These are phyloP conservation scores for Miscanthus lutarioriparius DNA, from an alignment of 176 grass and related monocot species.

Conservation along the genomic window DNA sequence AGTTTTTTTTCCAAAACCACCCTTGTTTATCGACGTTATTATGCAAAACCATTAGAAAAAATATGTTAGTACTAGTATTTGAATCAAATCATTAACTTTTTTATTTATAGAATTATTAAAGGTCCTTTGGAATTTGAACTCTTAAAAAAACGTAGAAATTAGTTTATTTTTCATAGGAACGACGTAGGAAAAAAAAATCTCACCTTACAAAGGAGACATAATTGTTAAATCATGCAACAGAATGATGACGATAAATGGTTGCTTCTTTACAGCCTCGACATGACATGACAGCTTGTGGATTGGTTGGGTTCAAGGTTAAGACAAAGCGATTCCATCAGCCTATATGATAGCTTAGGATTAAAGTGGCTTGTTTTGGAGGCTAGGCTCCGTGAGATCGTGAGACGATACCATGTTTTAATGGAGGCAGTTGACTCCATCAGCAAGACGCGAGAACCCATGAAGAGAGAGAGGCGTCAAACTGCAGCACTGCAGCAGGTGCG, in stretches of 20 bases:
- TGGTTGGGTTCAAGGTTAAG: not conserved
- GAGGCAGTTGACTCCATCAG: not conserved
- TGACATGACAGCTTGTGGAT: not conserved
- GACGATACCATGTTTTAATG: not conserved
- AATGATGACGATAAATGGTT: not conserved
- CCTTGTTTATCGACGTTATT: not conserved
- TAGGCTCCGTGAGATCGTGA: not conserved
- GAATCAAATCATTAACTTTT: not conserved
- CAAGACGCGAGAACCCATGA: not conserved
- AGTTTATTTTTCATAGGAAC: too few relatives aligned
- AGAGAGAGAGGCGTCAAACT: too few relatives aligned
- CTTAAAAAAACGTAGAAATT: too few relatives aligned
- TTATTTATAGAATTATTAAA: too few relatives aligned
- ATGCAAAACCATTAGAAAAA: not conserved
- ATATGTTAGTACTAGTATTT: not conserved
- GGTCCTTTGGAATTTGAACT: too few relatives aligned
- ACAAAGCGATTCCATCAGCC: constrained; percentile 16
- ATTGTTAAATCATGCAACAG: too few relatives aligned
- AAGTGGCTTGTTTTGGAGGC: not conserved
- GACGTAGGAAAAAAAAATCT: too few relatives aligned
- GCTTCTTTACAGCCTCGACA: not conserved
- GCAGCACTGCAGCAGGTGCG: too few relatives aligned
- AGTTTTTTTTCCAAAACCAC: not conserved
- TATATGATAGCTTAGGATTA: not conserved
- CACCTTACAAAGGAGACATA: too few relatives aligned